phyloP scores from a whole-genome alignment of 352 stramenopile species.

The Phytophthora fragariaefolia region DNA sequence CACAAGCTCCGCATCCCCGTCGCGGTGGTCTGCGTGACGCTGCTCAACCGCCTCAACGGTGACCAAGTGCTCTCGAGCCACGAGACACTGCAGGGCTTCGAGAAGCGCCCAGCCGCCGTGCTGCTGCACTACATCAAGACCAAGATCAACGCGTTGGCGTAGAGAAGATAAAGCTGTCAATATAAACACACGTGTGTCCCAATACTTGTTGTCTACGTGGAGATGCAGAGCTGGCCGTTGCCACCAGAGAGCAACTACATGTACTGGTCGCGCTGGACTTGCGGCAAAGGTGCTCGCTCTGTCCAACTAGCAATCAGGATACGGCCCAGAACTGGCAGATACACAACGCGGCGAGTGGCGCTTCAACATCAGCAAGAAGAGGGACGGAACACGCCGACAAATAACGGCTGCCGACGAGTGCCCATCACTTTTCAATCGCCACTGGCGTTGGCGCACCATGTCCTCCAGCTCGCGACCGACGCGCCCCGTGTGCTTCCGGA shows the following conservation, averaged over 20 bases:
- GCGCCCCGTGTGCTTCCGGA: slow-evolving; percentile 30
- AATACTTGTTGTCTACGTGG: background rate
- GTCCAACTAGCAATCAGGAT: background rate
- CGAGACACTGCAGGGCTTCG: slow-evolving; percentile 68
- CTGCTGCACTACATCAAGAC: slow-evolving; percentile 82
- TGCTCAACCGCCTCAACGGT: slow-evolving; percentile 82
- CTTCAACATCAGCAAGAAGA: slow-evolving; percentile 9
- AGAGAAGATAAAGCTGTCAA: slow-evolving; percentile 12
- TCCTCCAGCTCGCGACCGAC: slow-evolving; percentile 10
- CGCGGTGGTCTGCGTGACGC: slow-evolving; percentile 73
- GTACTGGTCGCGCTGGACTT: slow-evolving; percentile 3
- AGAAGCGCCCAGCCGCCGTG: slow-evolving; percentile 62
- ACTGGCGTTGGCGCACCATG: slow-evolving; percentile 12
- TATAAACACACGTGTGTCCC: slow-evolving; percentile 18
- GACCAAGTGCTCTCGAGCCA: slow-evolving; percentile 73
- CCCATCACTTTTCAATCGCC: slow-evolving; percentile 24
- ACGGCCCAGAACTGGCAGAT: background rate
- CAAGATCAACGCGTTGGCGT: slow-evolving; percentile 39
- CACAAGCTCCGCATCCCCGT: slow-evolving; percentile 83
- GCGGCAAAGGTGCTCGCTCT: no score
- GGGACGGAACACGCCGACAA: slow-evolving; percentile 18
- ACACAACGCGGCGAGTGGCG: background rate
- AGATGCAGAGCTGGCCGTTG: slow-evolving; percentile 2
- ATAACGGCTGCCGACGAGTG: slow-evolving; percentile 16
- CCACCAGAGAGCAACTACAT: no score